Conservation (phyloP, 164 flowering plant species). For the Nymphaea thermarum region DNA sequence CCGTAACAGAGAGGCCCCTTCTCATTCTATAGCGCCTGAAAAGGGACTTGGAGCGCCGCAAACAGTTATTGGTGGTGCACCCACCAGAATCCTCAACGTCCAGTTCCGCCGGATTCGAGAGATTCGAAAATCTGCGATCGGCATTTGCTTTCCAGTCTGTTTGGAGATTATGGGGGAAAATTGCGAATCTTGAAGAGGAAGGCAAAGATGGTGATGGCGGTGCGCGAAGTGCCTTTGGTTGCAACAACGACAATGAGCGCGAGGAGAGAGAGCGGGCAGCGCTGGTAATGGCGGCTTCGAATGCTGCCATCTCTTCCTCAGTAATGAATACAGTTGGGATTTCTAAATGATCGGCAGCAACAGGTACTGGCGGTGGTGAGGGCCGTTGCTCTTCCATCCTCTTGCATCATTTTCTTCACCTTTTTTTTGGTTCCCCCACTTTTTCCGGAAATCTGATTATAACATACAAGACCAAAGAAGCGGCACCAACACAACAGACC, state of each 20-base stretch:
- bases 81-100: conserved; percentile 58
- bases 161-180: conserved; percentile 6
- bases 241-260: not conserved
- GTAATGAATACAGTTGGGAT: conserved; percentile 61
- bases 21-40: conserved; percentile 44
- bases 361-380: not conserved
- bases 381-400: not conserved
- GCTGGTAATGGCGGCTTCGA: conserved; percentile 52
- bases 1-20: conserved; percentile 60
- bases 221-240: conserved; percentile 2
- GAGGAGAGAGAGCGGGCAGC: conserved; percentile 3
- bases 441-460: no score
- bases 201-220: conserved; percentile 9
- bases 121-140: conserved; percentile 11
- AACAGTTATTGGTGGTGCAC: conserved; percentile 16
- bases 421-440: no score
- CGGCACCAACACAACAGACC: no score
- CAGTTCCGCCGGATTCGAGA: not conserved
- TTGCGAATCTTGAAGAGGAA: not conserved
- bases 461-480: no score
- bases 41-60: conserved; percentile 21
- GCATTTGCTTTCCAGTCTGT: conserved; percentile 19
- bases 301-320: conserved; percentile 79
- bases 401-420: not conserved
- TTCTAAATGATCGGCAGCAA: not conserved